A percentile compares a stretch with the other conserved stretches of the same genome.
Conservation (phyloP, 495 filamentous ascomycete species). For the Ascobolus immersus region DNA sequence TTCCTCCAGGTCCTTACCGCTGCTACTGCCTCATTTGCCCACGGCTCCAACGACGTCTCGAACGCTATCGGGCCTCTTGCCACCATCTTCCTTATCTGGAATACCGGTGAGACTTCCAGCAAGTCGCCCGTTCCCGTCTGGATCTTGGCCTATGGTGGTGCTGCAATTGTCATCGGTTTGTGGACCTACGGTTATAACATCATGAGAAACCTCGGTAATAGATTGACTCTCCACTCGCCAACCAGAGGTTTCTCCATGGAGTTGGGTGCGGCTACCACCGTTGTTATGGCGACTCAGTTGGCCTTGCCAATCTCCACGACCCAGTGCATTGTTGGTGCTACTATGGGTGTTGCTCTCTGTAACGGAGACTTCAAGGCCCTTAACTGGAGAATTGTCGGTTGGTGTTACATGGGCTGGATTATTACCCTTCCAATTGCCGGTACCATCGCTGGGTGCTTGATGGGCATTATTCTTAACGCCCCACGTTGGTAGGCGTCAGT, state of each 20-base stretch:
- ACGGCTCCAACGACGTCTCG: conserved; percentile 57
- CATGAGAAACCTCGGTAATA: conserved; percentile 44
- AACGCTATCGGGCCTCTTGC: conserved; percentile 54
- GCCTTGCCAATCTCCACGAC: conserved; percentile 32
- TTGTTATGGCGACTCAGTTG: conserved; percentile 37
- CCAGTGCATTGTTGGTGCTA: conserved; percentile 35
- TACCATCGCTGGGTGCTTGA: conserved; percentile 31
- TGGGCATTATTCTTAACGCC: conserved; percentile 33
- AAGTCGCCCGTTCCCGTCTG: conserved; percentile 36
- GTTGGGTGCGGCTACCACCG: conserved; percentile 40
- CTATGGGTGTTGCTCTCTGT: conserved; percentile 36
- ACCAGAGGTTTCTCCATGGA: conserved; percentile 44
- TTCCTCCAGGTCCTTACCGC: conserved; percentile 57
- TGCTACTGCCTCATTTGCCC: conserved; percentile 48
- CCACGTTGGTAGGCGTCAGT: too few relatives aligned
- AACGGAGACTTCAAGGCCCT: conserved; percentile 30
- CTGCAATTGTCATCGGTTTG: conserved; percentile 32
- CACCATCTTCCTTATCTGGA: conserved; percentile 44
- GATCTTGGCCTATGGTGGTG: conserved; percentile 36
- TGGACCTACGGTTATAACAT: conserved; percentile 52
- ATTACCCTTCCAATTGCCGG: conserved; percentile 31
- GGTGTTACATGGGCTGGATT: conserved; percentile 33
- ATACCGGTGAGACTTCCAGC: conserved; percentile 19
- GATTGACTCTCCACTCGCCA: conserved; percentile 41
- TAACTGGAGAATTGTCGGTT: conserved; percentile 34